Evolutionary conservation across 345 rosid species (phyloP), one percentile per base, ranked within the genome.

Genomic region (Aquilaria malaccensis): DNA sequence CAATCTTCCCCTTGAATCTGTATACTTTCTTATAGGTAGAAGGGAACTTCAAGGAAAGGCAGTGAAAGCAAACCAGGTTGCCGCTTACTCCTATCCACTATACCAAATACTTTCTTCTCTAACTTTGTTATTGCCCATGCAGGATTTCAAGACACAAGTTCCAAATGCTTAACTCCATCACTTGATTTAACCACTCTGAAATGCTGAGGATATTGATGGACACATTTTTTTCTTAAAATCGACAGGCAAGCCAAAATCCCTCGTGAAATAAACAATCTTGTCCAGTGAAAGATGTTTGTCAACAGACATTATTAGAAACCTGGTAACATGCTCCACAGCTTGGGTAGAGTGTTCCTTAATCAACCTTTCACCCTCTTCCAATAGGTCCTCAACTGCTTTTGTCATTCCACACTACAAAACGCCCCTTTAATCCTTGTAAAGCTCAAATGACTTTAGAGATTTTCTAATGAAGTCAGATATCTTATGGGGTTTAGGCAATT

Each of bases 381-480:
- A 77, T 81, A 22, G 22, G 22, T 22, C 22, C 22, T 22, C 22
- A 22, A 22, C 22, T 22, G 22, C 22, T 50, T 76, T 71, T 2
- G 93, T 82, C 91, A 89, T 69, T 32, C 96, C 96, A 74, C 95
- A 86, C 95, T 95, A 89, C 63, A 80, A 46, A 37, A 80, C 60
- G 58, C 96, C 91, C 12, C 88, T 82, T 56, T 77, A 77, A 70
- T 89, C 95, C 77, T 85, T 86, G 9, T 81, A 89, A 71, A 92
- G 65, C 45, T 89, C 96, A 47, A 89, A 87, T 73, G 87, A 59
- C 74, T 83, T 86, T 0, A 96, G 95, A 10, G 88, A 85, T 74
- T 89, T 89, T 70, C 72, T 62, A 52, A 92, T 77, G 70, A 89
- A 22, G 22, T 22, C 22, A 22, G 22, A 22, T 22, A 22, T 22